phyloP scores from a whole-genome alignment of 1,139 yeast genomes.

The Ogataea hybrid region DNA sequence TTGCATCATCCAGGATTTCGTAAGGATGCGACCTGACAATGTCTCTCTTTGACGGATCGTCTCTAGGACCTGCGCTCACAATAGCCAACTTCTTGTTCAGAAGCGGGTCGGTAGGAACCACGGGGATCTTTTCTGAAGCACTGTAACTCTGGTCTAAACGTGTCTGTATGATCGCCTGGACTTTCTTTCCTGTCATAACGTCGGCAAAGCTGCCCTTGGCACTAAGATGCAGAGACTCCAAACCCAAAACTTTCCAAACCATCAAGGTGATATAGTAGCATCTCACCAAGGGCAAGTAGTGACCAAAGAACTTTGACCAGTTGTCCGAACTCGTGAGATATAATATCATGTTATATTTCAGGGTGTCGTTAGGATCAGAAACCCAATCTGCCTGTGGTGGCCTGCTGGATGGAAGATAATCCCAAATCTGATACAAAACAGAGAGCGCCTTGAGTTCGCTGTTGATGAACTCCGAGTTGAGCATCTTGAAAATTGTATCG shows the following conservation, averaged over 20 bases:
- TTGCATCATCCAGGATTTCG: conserved; percentile 76
- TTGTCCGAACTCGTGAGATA: conserved; percentile 52
- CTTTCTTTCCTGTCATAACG: conserved; percentile 13
- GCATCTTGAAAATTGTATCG: conserved; percentile 55
- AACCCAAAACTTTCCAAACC: conserved; percentile 55
- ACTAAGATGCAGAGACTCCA: conserved; percentile 15
- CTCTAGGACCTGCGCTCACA: conserved; percentile 37
- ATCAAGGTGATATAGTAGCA: conserved; percentile 65
- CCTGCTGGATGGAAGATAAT: conserved; percentile 50
- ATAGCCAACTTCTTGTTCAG: conserved; percentile 51
- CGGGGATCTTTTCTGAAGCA: conserved; percentile 24
- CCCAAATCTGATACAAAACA: conserved; percentile 74
- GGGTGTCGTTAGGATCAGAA: conserved; percentile 37
- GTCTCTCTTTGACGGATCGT: conserved; percentile 28
- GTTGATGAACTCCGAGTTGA: conserved; percentile 61
- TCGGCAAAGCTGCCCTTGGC: conserved; percentile 14
- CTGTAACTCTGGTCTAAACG: conserved; percentile 18
- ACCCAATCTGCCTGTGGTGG: conserved; percentile 34
- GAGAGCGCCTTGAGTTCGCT: conserved; percentile 62
- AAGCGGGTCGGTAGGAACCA: conserved; percentile 50
- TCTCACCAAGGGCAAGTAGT: conserved; percentile 78
- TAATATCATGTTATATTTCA: conserved; percentile 45
- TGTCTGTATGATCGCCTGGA: conserved; percentile 11
- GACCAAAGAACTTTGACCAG: conserved; percentile 62
- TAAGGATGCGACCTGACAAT: conserved; percentile 53